A percentile compares a stretch with the other conserved stretches of the same genome.
phyloP scores from a whole-genome alignment of 306 rosid genomes.

The Astragalus membranaceus region DNA sequence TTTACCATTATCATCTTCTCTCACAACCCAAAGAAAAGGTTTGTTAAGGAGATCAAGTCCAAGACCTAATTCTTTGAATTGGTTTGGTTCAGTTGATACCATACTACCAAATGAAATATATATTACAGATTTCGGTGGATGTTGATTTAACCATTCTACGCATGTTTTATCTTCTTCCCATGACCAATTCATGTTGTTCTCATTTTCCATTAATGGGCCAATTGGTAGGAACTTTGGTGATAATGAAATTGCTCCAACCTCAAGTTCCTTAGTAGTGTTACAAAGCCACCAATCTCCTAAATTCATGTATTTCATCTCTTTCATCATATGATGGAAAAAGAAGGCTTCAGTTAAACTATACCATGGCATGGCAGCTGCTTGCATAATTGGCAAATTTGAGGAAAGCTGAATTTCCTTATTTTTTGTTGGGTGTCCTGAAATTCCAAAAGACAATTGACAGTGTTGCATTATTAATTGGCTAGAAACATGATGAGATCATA shows the following conservation, averaged over 20 bases:
- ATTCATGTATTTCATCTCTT: slow-evolving; percentile 10
- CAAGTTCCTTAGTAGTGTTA: slow-evolving; percentile 33
- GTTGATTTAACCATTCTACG: slow-evolving; percentile 28
- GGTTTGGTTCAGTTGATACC: slow-evolving; percentile 6
- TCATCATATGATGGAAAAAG: slow-evolving; percentile 11
- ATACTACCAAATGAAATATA: slow-evolving; percentile 38
- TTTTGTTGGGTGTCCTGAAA: slow-evolving; percentile 28
- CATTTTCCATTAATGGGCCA: slow-evolving; percentile 28
- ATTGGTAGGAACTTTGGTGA: slow-evolving; percentile 30
- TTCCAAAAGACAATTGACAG: neutral
- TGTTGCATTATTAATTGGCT: too few relatives aligned
- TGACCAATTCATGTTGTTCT: neutral
- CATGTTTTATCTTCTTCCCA: slow-evolving; percentile 26
- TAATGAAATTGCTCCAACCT: slow-evolving; percentile 20
- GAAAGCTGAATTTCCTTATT: slow-evolving; percentile 18
- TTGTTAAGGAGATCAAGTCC: slow-evolving; percentile 26
- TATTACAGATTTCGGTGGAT: slow-evolving; percentile 26
- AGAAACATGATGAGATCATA: too few relatives aligned
- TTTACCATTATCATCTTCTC: neutral
- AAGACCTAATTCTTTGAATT: slow-evolving; percentile 33
- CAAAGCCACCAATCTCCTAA: slow-evolving; percentile 42
- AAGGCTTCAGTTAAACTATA: slow-evolving; percentile 1
- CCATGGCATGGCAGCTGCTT: slow-evolving; percentile 31
- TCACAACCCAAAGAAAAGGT: slow-evolving; percentile 35
- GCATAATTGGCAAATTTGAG: slow-evolving; percentile 18